Base-by-base conservation (phyloP, 176 grass and related monocot species). In the Neostapfia colusana region DNA sequence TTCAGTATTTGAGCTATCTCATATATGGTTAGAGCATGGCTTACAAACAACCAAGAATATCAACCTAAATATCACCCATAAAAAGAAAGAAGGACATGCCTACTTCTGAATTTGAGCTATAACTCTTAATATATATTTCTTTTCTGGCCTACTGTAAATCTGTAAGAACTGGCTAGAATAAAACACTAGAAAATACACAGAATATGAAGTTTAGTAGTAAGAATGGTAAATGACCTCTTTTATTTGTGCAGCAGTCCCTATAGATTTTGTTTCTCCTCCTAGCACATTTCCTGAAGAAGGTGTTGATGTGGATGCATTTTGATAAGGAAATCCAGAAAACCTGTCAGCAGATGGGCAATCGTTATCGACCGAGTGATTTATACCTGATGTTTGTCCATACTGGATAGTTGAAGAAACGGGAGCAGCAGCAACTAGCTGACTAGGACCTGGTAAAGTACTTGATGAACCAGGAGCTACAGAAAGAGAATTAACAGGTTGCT, bases 141-240 rank as follows among this genome's bases (percentile, higher is more conserved):
- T 34, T 44, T 25, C 8, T 12, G 7, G 46, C 24, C 41, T 12
- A 69, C 23, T 14, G 13, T 62, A 61, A 28, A 26, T 62, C 56
- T 45, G 35, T 61, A 83, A 68, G 10, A 37, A 68, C 23, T 14
- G 7, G 49, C 11, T 21, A 53, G 35, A 77, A 70, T 40, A 63
- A 31, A 73, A 38, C 46, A 57, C 54, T 39, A 45, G 55, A 70
- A 69, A 50, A 75, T 43, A 83, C 9, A 35, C 3, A 71, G 63
- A 38, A 75, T 70, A 76, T 79, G 56, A 83, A 83, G 26, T 71
- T 11, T 57, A 31, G 46, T 58, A 41, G 27, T 60, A 57, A 41
- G 38, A 17, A 70, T 50, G 64, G 57, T 75, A 70, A 80, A 70
- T 28, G 26, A 90, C 88, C 88, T 90, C 68, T 79, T 85, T 85